A percentile compares a stretch with the other conserved stretches of the same genome.
These are phyloP conservation scores for Teratosphaeria viscida DNA, from an alignment of 2,329 filamentous ascomycete genomes.

Conservation along the genomic window DNA sequence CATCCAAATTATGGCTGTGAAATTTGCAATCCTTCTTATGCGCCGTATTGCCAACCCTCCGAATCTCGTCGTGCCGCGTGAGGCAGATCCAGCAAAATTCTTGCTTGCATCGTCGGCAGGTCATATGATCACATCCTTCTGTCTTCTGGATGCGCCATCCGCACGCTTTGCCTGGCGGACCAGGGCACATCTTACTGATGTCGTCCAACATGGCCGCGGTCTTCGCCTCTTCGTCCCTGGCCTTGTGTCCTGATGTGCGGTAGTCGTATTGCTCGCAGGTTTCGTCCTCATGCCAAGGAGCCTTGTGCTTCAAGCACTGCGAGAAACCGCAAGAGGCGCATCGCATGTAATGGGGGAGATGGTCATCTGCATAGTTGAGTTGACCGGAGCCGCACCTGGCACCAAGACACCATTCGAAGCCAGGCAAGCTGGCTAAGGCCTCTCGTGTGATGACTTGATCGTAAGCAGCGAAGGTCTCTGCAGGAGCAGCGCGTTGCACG, in stretches of 20 bases:
- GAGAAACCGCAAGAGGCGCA: slow-evolving; percentile 27
- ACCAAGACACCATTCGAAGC: slow-evolving; percentile 45
- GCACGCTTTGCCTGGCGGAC: slow-evolving; percentile 15
- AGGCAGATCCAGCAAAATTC: slow-evolving; percentile 34
- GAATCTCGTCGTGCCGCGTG: slow-evolving; percentile 17
- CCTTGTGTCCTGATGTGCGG: slow-evolving; percentile 14
- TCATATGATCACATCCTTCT: slow-evolving; percentile 32
- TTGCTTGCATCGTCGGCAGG: slow-evolving; percentile 27
- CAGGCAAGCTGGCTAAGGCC: slow-evolving; percentile 33
- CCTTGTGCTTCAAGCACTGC: slow-evolving; percentile 28
- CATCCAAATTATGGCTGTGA: slow-evolving; percentile 17
- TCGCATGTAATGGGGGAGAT: slow-evolving; percentile 28
- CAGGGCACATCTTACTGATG: slow-evolving; percentile 29
- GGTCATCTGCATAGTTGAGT: slow-evolving; percentile 31
- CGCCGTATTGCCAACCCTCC: slow-evolving; percentile 18
- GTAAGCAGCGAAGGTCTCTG: slow-evolving; percentile 37
- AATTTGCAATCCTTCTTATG: slow-evolving; percentile 20
- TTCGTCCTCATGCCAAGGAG: slow-evolving; percentile 29
- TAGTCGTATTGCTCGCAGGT: slow-evolving; percentile 32
- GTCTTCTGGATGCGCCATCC: slow-evolving; percentile 31
- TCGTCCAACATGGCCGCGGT: slow-evolving; percentile 21
- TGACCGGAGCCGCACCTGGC: slow-evolving; percentile 44
- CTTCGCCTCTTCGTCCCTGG: slow-evolving; percentile 14
- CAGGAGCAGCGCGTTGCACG: slow-evolving; percentile 37
- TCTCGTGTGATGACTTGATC: slow-evolving; percentile 35